Base-by-base conservation (phyloP, 129 eudicot species). In the Rutidosis leptorrhynchoides region DNA sequence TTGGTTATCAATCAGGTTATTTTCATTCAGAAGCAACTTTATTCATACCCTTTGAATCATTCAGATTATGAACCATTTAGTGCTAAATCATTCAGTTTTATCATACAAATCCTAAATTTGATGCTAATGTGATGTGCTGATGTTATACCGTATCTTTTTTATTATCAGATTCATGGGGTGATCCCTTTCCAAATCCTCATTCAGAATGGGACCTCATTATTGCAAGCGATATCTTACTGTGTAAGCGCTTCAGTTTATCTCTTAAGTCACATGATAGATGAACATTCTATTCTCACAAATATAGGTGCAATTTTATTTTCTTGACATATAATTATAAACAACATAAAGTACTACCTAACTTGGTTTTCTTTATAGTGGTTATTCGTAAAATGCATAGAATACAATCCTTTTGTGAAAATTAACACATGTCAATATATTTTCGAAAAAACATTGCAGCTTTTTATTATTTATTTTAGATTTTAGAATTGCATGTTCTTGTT, bases 81-180 rank as follows among this genome's bases (percentile, higher is more conserved):
- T n/a, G n/a, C n/a, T n/a, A n/a, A n/a, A n/a, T n/a, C n/a, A n/a
- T n/a, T n/a, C n/a, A n/a, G n/a, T n/a, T n/a, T n/a, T n/a, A n/a
- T n/a, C n/a, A n/a, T n/a, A n/a, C n/a, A n/a, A n/a, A n/a, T n/a
- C n/a, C n/a, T n/a, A n/a, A n/a, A n/a, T n/a, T n/a, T n/a, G n/a
- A n/a, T n/a, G n/a, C n/a, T 32, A 52, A 56, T 42, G 5, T 55
- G 55, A 43, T 51, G 30, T 52, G 16, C 42, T 33, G 14, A 33
- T 15, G 53, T 25, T 69, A 11, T 51, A 28, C 14, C n/a, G 42
- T 25, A 29, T 37, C n/a, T 12, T 3, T 46, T 67, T 33, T 1
- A 40, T 27, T 48, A 68, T 46, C 96, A 93, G 98, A 93, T 84
- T 81, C 98, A 35, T 93, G 98, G 98, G 98, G 98, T 46, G 95